phyloP scores from a whole-genome alignment of 179 eudicot genomes.

The Spinacia oleracea region DNA sequence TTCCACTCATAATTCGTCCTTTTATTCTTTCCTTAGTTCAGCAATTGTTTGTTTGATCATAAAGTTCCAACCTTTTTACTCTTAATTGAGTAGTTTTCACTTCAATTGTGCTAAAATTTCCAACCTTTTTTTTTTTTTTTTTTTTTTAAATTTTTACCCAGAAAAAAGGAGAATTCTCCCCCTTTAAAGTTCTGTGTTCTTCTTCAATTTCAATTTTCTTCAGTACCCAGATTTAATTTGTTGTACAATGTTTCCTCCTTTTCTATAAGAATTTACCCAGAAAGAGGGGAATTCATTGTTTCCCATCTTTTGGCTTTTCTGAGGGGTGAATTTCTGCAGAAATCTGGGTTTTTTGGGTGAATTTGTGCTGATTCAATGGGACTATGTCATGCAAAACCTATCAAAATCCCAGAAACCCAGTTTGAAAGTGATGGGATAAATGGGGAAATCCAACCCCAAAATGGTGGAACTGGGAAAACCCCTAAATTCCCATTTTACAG shows the following conservation, averaged over 20 bases:
- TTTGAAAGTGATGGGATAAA: conserved; percentile 39
- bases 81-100: conserved; percentile 8
- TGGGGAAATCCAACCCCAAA: conserved; percentile 36
- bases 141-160: conserved; percentile 13
- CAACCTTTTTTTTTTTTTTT: conserved; percentile 23
- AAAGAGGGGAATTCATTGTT: conserved; percentile 4
- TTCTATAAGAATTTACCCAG: not conserved
- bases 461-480: conserved; percentile 46
- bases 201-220: not conserved
- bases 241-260: conserved; percentile 14
- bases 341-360: conserved; percentile 27
- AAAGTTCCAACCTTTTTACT: conserved; percentile 39
- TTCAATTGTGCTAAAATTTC: conserved; percentile 17
- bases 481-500: conserved; percentile 84
- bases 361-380: conserved; percentile 63
- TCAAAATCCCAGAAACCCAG: conserved; percentile 47
- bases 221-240: not conserved
- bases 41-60: conserved; percentile 42
- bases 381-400: conserved; percentile 92
- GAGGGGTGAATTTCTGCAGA: conserved; percentile 12
- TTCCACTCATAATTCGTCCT: conserved; percentile 11
- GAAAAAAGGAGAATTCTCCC: conserved; percentile 9
- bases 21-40: conserved; percentile 23
- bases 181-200: conserved; percentile 13
- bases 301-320: not conserved